Percentiles rank a stretch among this genome's conserved stretches.
Evolutionary conservation across 768 basidiomycete species (phyloP).

Genomic region (Suillus ampliporus): DNA sequence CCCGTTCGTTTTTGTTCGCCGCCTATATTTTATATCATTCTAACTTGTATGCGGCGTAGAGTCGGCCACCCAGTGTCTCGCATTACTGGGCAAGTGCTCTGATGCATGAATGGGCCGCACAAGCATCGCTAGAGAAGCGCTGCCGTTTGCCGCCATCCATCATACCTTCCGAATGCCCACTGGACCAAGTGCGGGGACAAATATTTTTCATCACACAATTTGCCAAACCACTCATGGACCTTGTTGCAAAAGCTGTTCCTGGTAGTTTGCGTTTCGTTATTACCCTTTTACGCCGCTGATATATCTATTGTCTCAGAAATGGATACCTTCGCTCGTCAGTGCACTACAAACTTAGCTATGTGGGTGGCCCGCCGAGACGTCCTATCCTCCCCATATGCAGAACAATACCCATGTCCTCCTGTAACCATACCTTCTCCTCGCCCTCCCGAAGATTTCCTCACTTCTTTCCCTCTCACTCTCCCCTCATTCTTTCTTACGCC

Average conservation of each 20-base stretch:
- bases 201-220: conserved; percentile 88
- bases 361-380: conserved; percentile 65
- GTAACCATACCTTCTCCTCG: conserved; percentile 33
- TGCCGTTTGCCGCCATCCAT: conserved; percentile 71
- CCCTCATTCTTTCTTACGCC: conserved; percentile 45
- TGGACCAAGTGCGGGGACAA: conserved; percentile 81
- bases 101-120: conserved; percentile 88
- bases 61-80: conserved; percentile 90
- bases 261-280: conserved; percentile 44
- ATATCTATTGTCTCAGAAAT: conserved; percentile 54
- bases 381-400: conserved; percentile 35
- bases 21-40: conserved; percentile 8
- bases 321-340: conserved; percentile 66
- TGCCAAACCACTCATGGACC: conserved; percentile 82
- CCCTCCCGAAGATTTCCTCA: conserved; percentile 50
- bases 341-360: conserved; percentile 66
- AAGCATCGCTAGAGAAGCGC: conserved; percentile 84
- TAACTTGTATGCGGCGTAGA: conserved; percentile 49
- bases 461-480: conserved; percentile 62
- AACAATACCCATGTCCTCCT: conserved; percentile 5
- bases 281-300: not conserved
- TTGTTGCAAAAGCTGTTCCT: conserved; percentile 75
- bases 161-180: conserved; percentile 49
- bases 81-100: conserved; percentile 92
- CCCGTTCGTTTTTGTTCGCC: conserved; percentile 66